A percentile compares a stretch with the other conserved stretches of the same genome.
phyloP scores from a whole-genome alignment of 441 rosid species.

The Euphorbia corollata region DNA sequence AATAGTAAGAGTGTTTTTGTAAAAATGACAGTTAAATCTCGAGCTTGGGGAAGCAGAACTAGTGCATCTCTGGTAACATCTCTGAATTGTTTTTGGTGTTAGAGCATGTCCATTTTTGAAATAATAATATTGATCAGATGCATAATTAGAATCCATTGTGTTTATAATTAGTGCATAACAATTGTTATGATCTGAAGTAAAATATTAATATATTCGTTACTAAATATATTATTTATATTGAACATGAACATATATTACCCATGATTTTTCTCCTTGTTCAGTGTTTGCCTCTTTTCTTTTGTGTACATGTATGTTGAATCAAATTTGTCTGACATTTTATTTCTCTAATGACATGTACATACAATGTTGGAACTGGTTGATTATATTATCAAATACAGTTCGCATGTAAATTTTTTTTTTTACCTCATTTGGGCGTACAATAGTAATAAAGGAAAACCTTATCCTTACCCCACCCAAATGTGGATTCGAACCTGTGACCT shows the following conservation, averaged over 20 bases:
- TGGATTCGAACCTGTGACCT: no score
- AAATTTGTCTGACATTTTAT: no score
- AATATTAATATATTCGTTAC: not conserved
- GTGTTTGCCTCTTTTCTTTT: not conserved
- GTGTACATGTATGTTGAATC: not conserved
- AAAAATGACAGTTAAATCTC: slow-evolving; percentile 64
- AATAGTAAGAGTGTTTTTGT: slow-evolving; percentile 24
- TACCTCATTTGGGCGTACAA: no score
- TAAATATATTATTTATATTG: not conserved
- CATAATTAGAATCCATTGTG: not conserved
- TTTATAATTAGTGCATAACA: not conserved
- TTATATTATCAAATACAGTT: not conserved
- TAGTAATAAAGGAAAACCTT: no score
- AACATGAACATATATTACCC: not conserved
- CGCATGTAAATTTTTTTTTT: no score
- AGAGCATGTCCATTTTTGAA: not conserved
- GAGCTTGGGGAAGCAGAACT: slow-evolving; percentile 71
- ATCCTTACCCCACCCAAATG: no score
- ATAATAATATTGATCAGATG: not conserved
- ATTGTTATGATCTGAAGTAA: no score
- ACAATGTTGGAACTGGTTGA: not conserved
- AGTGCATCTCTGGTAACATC: slow-evolving; percentile 65
- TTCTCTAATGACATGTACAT: no score
- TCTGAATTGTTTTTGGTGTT: slow-evolving; percentile 8
- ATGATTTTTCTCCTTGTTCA: not conserved